Evolutionary conservation across 768 basidiomycete genomes (phyloP).

Genomic region (Mycena sanguinolenta): DNA sequence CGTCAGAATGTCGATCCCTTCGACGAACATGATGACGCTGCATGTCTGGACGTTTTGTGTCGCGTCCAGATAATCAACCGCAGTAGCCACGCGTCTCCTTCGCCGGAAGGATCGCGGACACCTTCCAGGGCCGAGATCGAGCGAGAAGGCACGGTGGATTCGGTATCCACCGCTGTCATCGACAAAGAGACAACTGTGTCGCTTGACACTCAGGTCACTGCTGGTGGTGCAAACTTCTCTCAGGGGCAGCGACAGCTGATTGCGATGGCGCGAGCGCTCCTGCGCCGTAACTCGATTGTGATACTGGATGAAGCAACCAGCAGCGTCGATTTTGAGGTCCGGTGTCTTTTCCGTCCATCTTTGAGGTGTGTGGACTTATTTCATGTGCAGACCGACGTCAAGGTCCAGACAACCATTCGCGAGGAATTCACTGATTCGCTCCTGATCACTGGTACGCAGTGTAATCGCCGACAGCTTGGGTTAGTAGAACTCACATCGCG

Average conservation of each 20-base stretch:
- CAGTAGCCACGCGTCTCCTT: too few species aligned
- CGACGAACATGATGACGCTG: slow-evolving; percentile 80
- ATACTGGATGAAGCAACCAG: slow-evolving; percentile 94
- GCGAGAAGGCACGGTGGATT: slow-evolving; percentile 85
- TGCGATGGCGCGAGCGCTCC: slow-evolving; percentile 89
- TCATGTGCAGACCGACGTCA: slow-evolving; percentile 91
- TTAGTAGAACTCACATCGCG: too few species aligned
- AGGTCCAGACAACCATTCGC: slow-evolving; percentile 92
- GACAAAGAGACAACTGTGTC: slow-evolving; percentile 91
- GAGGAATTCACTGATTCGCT: slow-evolving; percentile 86
- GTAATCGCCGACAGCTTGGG: too few species aligned
- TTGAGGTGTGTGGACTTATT: too few species aligned
- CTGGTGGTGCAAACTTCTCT: slow-evolving; percentile 12
- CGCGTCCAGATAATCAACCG: slow-evolving; percentile 67
- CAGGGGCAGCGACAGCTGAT: slow-evolving; percentile 86
- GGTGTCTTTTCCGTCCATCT: too few species aligned
- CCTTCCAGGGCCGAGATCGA: slow-evolving; percentile 55
- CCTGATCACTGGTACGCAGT: slow-evolving; percentile 85
- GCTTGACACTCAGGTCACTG: slow-evolving; percentile 72
- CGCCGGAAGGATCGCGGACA: slow-evolving; percentile 43
- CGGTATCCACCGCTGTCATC: too few species aligned
- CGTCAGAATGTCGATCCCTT: slow-evolving; percentile 94
- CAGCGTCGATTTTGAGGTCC: slow-evolving; percentile 91
- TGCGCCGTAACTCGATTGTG: slow-evolving; percentile 86
- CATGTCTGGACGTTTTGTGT: slow-evolving; percentile 91